Evolutionary conservation across 345 rosid species (phyloP), one percentile per base, ranked within the genome.

Genomic region (Conringia planisiliqua): DNA sequence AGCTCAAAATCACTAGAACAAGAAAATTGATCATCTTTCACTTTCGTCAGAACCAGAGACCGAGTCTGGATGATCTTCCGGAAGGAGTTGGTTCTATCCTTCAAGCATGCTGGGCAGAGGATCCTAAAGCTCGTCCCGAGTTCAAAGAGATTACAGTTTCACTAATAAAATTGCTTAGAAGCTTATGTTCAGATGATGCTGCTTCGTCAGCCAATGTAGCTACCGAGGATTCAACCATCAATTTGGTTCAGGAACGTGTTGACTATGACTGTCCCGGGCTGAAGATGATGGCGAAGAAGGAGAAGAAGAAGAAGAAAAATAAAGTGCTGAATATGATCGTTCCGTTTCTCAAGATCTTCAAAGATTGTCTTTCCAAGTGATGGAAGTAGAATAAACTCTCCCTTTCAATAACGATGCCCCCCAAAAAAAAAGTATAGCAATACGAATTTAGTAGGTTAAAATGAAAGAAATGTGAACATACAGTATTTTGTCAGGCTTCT

Each of bases 91-190:
- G 46, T 14, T 33, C 83, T 12, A 78, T 90, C 56, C 62, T 90
- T 72, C 66, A 82, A 69, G 81, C 87, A 24, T 88, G 90, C 77
- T 90, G 93, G 96, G 82, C 80, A 62, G 82, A 70, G 46, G 88
- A 90, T 63, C 96, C 96, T 27, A 77, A 69, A 1, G 29, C 33
- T 35, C 88, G 96, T 3, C 93, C 93, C 0, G 90, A 86, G 68
- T 90, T 90, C 20, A 52, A 39, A n/a, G 88, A 87, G 74, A 84
- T 88, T 10, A 78, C 79, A 4, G 74, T 13, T 6, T 65, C 66
- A 68, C 82, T 86, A 0, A 38, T 50, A 30, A 62, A 68, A 35
- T 72, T 77, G 77, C 70, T 82, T 12, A 43, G 69, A 30, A 78
- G 62, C 18, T 27, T 79, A 14, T 44, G 78, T 33, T 36, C 74